Base-by-base conservation (phyloP, 148 eudicot species). In the Amaranthus hypochondriacus region DNA sequence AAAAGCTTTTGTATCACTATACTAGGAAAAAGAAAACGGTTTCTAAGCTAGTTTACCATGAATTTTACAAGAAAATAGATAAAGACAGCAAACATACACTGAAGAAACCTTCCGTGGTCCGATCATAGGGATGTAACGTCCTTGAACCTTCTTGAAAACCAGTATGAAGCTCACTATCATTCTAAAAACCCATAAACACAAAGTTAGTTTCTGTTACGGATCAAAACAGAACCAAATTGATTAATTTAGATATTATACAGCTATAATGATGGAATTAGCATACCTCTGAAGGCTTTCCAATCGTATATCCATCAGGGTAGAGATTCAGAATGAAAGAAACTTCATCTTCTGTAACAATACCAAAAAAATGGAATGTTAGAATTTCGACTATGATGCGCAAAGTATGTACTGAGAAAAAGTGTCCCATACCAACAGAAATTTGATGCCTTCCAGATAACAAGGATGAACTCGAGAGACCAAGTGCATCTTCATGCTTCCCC, bases 271-370 rank as follows among this genome's bases (percentile, higher is more conserved):
- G 49, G 60, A 61, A 6, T 10, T 49, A 78, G 78, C 87, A 78
- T 47, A 95, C 98, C 93, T 95, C 97, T 5, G 81, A 77, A 56
- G 89, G 85, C 73, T 87, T 92, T 67, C 85, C 88, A 62, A 95
- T 83, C 8, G 92, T 84, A 84, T 90, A 95, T 60, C 98, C 93
- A 82, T 92, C 92, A 28, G 86, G 91, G 76, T 82, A 95, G 77
- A 95, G 88, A 79, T 83, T 87, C 79, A 95, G 58, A 12, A 78
- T 76, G 83, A 95, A 90, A 61, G 98, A 95, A 66, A 90, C 89
- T 77, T 92, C 97, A 69, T 74, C 79, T 56, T 95, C 98, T 95
- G 80, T 43, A 70, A 79, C 28, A 4, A 56, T 12, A 59, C 39
- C 39, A 28, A 62, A 14, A 72, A 69, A 44, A 0, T 52, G 15